These are phyloP conservation scores for Udeniomyces megalosporus DNA, from an alignment of 768 basidiomycete genomes.

Conservation along the genomic window DNA sequence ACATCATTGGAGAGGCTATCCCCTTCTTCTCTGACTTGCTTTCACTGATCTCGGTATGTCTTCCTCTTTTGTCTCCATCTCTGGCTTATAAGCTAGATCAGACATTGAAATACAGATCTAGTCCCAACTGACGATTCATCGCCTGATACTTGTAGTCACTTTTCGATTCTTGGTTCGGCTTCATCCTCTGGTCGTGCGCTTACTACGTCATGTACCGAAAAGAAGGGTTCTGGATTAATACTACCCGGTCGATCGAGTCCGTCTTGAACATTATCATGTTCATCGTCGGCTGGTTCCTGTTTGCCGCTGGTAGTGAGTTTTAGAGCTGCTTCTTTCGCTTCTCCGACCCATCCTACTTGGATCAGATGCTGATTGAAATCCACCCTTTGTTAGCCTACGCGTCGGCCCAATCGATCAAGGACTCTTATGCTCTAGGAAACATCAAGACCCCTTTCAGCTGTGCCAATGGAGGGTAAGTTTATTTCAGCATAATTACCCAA, in stretches of 20 bases:
- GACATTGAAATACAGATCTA: no score
- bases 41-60: conserved; percentile 14
- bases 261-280: conserved; percentile 16
- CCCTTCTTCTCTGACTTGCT: conserved; percentile 20
- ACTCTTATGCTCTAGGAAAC: no score
- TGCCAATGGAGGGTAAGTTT: no score
- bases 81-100: no score
- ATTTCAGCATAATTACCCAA: neutral
- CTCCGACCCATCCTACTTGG: neutral
- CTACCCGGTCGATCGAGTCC: conserved; percentile 6
- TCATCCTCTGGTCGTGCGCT: conserved; percentile 5
- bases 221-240: conserved; percentile 6
- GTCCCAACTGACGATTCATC: no score
- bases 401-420: no score
- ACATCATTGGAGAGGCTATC: conserved; percentile 17
- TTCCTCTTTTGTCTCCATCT: no score
- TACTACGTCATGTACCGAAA: conserved; percentile 15
- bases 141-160: no score
- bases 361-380: neutral
- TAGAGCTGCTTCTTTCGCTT: neutral
- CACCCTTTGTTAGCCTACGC: no score
- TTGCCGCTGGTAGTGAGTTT: neutral
- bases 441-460: no score
- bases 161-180: conserved; percentile 21
- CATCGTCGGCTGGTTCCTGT: neutral